Conservation (phyloP, 345 rosid species). For the Salix dunnii region DNA sequence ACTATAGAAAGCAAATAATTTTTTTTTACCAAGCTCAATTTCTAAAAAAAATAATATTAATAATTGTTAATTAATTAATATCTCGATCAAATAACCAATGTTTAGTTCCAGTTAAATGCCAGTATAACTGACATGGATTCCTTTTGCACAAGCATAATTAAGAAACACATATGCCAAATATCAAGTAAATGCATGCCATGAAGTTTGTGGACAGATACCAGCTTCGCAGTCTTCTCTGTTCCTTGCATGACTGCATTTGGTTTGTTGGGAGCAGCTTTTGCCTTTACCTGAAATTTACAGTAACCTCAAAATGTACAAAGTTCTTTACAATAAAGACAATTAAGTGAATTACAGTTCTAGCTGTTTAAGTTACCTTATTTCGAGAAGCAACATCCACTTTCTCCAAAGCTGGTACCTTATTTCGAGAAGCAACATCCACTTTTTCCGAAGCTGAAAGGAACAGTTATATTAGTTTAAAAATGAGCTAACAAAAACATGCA, state of each 20-base stretch:
- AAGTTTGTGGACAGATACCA: constrained; percentile 41
- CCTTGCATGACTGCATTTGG: constrained; percentile 42
- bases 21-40: too few relatives aligned
- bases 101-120: not conserved
- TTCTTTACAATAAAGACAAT: constrained; percentile 4
- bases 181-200: constrained; percentile 32
- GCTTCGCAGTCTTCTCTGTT: constrained; percentile 43
- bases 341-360: not conserved
- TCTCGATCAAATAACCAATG: not conserved
- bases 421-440: constrained; percentile 33
- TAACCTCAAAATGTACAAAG: not conserved
- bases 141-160: not conserved
- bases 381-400: constrained; percentile 35
- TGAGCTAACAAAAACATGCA: not conserved
- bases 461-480: constrained; percentile 3
- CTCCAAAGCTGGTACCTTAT: constrained; percentile 62
- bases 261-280: constrained; percentile 45
- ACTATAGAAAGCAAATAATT: too few relatives aligned
- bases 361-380: constrained; percentile 46
- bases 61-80: not conserved
- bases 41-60: too few relatives aligned
- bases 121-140: not conserved
- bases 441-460: constrained; percentile 44
- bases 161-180: not conserved
- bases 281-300: constrained; percentile 39